phyloP scores from a whole-genome alignment of 2,329 filamentous ascomycete species.

The Gnomoniopsis sp. region DNA sequence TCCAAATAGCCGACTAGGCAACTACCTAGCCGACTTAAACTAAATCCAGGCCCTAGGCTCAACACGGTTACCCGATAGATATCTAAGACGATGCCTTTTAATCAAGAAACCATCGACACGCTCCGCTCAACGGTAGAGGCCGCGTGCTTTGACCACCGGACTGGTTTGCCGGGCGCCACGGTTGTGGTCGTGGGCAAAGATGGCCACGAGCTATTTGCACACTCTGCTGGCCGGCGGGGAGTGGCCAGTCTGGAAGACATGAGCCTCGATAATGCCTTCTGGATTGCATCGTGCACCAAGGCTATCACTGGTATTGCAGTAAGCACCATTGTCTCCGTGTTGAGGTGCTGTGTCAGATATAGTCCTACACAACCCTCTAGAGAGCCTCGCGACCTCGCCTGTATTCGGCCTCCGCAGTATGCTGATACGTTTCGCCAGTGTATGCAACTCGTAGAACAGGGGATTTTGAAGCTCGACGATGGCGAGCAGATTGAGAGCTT shows the following conservation, averaged over 20 bases:
- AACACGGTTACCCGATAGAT: not conserved
- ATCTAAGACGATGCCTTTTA: conserved; percentile 18
- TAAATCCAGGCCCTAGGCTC: not conserved
- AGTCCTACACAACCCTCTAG: too few relatives aligned
- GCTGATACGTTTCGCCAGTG: conserved; percentile 20
- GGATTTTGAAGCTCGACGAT: conserved; percentile 22
- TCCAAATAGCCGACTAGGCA: too few relatives aligned
- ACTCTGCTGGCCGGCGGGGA: conserved; percentile 47
- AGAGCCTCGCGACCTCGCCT: too few relatives aligned
- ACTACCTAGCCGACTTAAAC: not conserved
- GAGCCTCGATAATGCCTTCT: conserved; percentile 52
- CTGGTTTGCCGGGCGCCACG: conserved; percentile 41
- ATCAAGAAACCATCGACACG: conserved; percentile 14
- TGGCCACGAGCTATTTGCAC: conserved; percentile 44
- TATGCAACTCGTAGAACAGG: conserved; percentile 52
- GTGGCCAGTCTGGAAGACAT: conserved; percentile 14
- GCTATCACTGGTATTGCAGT: conserved; percentile 46
- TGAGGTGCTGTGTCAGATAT: too few relatives aligned
- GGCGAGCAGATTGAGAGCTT: conserved; percentile 25
- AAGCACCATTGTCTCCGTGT: too few relatives aligned
- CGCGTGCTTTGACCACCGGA: conserved; percentile 33
- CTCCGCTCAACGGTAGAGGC: conserved; percentile 32
- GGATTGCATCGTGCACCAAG: conserved; percentile 58
- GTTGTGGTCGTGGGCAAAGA: conserved; percentile 44
- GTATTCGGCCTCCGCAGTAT: too few relatives aligned